Evolutionary conservation across 805 yeast species (phyloP), one percentile per base, ranked within the genome.

Genomic region (Monosporozyma siamensis): DNA sequence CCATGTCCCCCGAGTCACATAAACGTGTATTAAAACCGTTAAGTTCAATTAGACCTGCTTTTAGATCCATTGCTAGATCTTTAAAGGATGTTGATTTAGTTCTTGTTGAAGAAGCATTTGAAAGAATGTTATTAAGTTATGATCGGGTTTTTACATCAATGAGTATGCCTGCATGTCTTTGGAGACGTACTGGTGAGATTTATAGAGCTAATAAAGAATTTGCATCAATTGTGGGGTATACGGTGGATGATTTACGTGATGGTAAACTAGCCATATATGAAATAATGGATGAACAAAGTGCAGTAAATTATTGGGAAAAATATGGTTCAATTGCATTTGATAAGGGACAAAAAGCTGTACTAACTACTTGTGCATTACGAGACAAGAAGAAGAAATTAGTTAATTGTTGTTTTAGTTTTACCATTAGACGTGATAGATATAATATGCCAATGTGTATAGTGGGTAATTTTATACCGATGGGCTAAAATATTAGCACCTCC

Each of bases 131-230:
- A 36, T 67, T 90, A 41, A 95, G 90, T 53, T 88, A 90, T 56
- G 97, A 90, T 59, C 71, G 97, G 27, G 96, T 90, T 3, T 90
- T 90, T 65, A 88, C 97, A 0, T 82, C 95, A 4, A 88, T 90
- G 95, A 95, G 97, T 6, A 87, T 90, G 47, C 97, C 97, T 1
- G 96, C 97, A 1, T 90, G 97, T 64, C 69, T 90, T 23, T 90
- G 97, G 97, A 69, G 97, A 58, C 79, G 97, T 53, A 89, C 97
- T 0, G 97, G 97, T 2, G 97, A 90, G 52, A 90, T 90, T 3
- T 90, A 86, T 54, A 65, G 97, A 47, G 97, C 96, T 0, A 90
- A 90, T 62, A 88, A 89, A 58, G 97, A 90, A 59, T 90, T 90
- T 74, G 97, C 97, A 0, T 82, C 89, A 1, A 63, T 90, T 43